phyloP scores from a whole-genome alignment of 495 filamentous ascomycete species.

The Emericellopsis terricola region DNA sequence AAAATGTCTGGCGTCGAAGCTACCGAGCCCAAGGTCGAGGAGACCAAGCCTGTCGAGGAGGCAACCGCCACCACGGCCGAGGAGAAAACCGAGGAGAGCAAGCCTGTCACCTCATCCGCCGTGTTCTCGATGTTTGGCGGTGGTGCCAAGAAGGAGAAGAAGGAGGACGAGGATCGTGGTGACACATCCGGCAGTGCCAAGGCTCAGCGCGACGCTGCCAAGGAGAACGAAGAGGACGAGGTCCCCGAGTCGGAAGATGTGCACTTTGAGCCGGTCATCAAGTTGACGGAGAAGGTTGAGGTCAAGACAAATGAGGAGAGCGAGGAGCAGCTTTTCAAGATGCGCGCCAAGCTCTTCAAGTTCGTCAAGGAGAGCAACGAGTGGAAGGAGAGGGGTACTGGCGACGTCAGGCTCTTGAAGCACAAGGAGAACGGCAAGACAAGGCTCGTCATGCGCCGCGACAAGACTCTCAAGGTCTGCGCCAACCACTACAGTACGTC shows the following conservation, averaged over 20 bases:
- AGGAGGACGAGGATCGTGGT: constrained; percentile 49
- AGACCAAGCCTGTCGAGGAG: constrained; percentile 11
- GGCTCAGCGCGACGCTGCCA: constrained; percentile 52
- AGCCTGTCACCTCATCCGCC: constrained; percentile 22
- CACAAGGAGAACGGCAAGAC: constrained; percentile 98
- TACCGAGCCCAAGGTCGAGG: constrained; percentile 18
- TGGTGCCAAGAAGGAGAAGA: constrained; percentile 68
- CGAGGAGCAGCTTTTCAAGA: constrained; percentile 95
- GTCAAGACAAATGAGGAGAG: constrained; percentile 97
- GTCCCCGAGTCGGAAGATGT: constrained; percentile 74
- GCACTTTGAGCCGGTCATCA: constrained; percentile 92
- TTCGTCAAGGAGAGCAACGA: constrained; percentile 79
- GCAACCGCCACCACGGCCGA: not conserved
- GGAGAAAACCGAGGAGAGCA: constrained; percentile 3
- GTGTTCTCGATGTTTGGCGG: constrained; percentile 98
- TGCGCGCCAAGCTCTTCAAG: constrained; percentile 98
- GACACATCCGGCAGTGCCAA: constrained; percentile 80
- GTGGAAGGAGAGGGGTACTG: constrained; percentile 99
- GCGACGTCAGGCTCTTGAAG: constrained; percentile 90
- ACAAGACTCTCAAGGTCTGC: constrained; percentile 99
- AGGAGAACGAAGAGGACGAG: constrained; percentile 39
- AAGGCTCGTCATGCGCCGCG: constrained; percentile 91
- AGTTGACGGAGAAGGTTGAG: constrained; percentile 87
- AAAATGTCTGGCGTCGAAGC: constrained; percentile 5
- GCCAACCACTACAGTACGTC: constrained; percentile 97